Conservation (phyloP, 2,329 filamentous ascomycete species). For the Tolypocladium ophioglossoides region DNA sequence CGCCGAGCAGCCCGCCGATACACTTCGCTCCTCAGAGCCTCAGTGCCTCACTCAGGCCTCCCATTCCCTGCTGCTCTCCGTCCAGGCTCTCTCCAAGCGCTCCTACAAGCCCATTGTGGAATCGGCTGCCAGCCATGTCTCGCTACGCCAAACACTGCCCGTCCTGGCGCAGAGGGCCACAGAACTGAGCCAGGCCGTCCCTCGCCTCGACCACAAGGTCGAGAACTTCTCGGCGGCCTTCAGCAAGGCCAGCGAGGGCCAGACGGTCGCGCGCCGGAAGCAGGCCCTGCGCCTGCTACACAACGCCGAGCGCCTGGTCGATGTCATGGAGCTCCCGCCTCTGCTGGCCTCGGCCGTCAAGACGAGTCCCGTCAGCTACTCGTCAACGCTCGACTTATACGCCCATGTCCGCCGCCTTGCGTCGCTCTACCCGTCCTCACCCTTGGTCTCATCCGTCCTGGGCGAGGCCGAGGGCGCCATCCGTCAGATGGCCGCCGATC, state of each 20-base stretch:
- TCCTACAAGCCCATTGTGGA: constrained; percentile 78
- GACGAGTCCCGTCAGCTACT: constrained; percentile 61
- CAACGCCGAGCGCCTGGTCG: constrained; percentile 81
- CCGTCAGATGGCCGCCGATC: constrained; percentile 75
- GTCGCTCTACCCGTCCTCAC: constrained; percentile 69
- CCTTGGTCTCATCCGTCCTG: constrained; percentile 62
- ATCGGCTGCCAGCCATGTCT: constrained; percentile 68
- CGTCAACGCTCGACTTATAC: constrained; percentile 81
- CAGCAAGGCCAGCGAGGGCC: constrained; percentile 59
- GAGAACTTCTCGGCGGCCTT: constrained; percentile 76
- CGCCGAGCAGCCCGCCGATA: constrained; percentile 63
- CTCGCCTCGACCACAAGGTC: constrained; percentile 67
- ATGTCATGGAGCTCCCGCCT: constrained; percentile 82
- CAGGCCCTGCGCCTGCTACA: constrained; percentile 71
- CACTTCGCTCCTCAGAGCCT: constrained; percentile 65
- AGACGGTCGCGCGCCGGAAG: constrained; percentile 62
- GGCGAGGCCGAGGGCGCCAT: constrained; percentile 77
- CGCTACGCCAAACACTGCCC: constrained; percentile 62
- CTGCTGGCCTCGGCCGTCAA: constrained; percentile 72
- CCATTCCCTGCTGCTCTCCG: constrained; percentile 69
- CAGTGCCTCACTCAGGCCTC: constrained; percentile 70
- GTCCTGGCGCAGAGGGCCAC: constrained; percentile 53
- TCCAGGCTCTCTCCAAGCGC: constrained; percentile 81
- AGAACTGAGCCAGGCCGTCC: constrained; percentile 61
- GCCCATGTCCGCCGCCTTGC: constrained; percentile 86